Evolutionary conservation across 768 basidiomycete genomes (phyloP).

Genomic region (Trametopsis cervina): DNA sequence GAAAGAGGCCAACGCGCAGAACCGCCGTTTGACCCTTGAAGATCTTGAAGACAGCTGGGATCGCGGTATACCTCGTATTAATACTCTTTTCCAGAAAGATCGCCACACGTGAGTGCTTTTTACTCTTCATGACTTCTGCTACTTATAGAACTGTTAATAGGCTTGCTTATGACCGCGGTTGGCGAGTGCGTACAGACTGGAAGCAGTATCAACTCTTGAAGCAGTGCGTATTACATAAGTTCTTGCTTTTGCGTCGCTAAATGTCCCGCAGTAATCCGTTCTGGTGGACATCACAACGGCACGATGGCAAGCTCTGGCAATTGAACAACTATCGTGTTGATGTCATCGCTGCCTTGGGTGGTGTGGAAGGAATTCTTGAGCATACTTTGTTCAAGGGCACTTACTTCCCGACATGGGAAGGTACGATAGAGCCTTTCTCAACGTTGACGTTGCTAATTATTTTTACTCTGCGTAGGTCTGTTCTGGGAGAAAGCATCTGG

Average conservation of each 20-base stretch:
- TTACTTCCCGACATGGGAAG: conserved; percentile 97
- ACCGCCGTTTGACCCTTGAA: conserved; percentile 92
- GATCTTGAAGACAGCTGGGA: conserved; percentile 99
- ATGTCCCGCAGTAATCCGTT: conserved; percentile 72
- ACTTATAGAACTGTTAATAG: conserved; percentile 29
- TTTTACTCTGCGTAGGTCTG: conserved; percentile 38
- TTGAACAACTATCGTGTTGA: conserved; percentile 98
- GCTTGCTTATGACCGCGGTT: conserved; percentile 96
- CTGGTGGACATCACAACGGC: conserved; percentile 99
- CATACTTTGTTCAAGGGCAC: conserved; percentile 98
- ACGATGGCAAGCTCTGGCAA: conserved; percentile 95
- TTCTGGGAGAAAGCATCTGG: conserved; percentile 99
- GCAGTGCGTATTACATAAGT: conserved; percentile 46
- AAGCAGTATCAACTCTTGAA: conserved; percentile 94
- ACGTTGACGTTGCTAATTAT: conserved; percentile 5
- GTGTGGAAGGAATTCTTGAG: conserved; percentile 94
- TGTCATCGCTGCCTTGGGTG: conserved; percentile 95
- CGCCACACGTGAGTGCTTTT: conserved; percentile 65
- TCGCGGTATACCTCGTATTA: conserved; percentile 96
- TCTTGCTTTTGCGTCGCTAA: conserved; percentile 5
- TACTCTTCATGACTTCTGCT: conserved; percentile 6
- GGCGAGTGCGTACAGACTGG: conserved; percentile 97
- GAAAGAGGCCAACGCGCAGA: conserved; percentile 99
- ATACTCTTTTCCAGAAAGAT: conserved; percentile 98
- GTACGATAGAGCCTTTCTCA: conserved; percentile 27